These are phyloP conservation scores for Noccaea caerulescens DNA, from an alignment of 345 rosid genomes.

Conservation along the genomic window DNA sequence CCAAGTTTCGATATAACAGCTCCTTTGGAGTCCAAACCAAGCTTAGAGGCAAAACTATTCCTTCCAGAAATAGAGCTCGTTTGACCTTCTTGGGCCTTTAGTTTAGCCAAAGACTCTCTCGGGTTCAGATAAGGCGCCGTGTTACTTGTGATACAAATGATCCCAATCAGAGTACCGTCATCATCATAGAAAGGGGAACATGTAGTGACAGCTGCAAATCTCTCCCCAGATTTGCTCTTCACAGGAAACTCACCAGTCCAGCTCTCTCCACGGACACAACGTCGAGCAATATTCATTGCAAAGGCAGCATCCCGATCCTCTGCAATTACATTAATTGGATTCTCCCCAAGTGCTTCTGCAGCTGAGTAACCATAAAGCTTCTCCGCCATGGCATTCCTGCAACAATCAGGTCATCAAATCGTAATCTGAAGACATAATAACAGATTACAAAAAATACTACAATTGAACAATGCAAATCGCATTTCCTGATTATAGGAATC, in stretches of 20 bases:
- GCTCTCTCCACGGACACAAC: conserved; percentile 67
- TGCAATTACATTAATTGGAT: conserved; percentile 67
- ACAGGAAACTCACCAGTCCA: conserved; percentile 95
- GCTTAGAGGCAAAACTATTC: conserved; percentile 58
- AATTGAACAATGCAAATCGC: conserved; percentile 16
- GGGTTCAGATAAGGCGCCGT: conserved; percentile 57
- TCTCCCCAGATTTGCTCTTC: conserved; percentile 74
- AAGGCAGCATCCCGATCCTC: conserved; percentile 62
- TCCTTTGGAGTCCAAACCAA: conserved; percentile 41
- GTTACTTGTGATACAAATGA: conserved; percentile 75
- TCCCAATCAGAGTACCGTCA: conserved; percentile 69
- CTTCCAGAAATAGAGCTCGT: conserved; percentile 54
- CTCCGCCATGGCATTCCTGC: conserved; percentile 91
- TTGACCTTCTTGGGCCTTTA: conserved; percentile 54
- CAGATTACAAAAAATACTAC: neutral
- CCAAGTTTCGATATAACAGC: conserved; percentile 73
- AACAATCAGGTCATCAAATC: conserved; percentile 32
- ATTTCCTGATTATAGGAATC: neutral
- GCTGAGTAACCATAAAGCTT: conserved; percentile 78
- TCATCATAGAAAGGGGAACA: conserved; percentile 83
- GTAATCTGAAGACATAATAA: conserved; percentile 12
- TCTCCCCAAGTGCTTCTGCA: conserved; percentile 78
- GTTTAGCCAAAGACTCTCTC: conserved; percentile 39
- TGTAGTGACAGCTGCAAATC: conserved; percentile 62
- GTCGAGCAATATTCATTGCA: conserved; percentile 57